Percentiles rank a stretch among this genome's conserved stretches.
Evolutionary conservation across 2,329 filamentous ascomycete genomes (phyloP).

Genomic region (Phyllosticta ampelicida): DNA sequence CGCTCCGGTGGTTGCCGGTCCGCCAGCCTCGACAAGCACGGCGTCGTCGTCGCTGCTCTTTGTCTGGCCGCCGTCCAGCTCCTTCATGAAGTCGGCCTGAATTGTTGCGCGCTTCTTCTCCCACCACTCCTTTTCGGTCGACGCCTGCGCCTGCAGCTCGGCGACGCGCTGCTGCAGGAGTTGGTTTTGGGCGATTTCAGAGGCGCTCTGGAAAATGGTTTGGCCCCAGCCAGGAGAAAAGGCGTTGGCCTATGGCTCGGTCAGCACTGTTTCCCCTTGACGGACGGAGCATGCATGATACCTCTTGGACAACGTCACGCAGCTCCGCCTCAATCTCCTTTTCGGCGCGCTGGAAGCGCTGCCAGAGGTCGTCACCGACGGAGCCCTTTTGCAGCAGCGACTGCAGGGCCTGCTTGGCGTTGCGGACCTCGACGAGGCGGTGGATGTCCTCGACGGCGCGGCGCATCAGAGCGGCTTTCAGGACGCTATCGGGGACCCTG

Average conservation of each 20-base stretch:
- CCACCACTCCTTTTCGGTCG: conserved; percentile 84
- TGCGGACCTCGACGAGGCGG: conserved; percentile 79
- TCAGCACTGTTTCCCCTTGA: conserved; percentile 13
- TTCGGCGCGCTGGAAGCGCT: conserved; percentile 82
- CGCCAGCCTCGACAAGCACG: conserved; percentile 62
- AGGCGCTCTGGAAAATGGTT: conserved; percentile 92
- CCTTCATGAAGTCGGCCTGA: conserved; percentile 69
- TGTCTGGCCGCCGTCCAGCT: conserved; percentile 49
- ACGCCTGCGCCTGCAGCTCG: conserved; percentile 60
- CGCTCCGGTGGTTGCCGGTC: conserved; percentile 20
- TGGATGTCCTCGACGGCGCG: conserved; percentile 89
- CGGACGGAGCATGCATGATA: conserved; percentile 30
- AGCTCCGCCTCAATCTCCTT: conserved; percentile 97
- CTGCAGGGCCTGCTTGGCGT: conserved; percentile 77
- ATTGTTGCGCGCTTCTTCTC: conserved; percentile 68
- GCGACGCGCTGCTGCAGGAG: conserved; percentile 63
- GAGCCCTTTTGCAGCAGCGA: conserved; percentile 78
- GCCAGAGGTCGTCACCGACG: conserved; percentile 92
- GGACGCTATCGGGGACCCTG: conserved; percentile 67
- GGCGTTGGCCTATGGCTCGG: conserved; percentile 63
- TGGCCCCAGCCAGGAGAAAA: conserved; percentile 84
- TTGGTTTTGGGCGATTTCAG: conserved; percentile 85
- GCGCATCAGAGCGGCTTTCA: conserved; percentile 79
- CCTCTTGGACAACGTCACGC: conserved; percentile 86
- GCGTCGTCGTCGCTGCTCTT: conserved; percentile 56